Conservation (phyloP, 139 green algal species). For the Chlamydomonas incerta region DNA sequence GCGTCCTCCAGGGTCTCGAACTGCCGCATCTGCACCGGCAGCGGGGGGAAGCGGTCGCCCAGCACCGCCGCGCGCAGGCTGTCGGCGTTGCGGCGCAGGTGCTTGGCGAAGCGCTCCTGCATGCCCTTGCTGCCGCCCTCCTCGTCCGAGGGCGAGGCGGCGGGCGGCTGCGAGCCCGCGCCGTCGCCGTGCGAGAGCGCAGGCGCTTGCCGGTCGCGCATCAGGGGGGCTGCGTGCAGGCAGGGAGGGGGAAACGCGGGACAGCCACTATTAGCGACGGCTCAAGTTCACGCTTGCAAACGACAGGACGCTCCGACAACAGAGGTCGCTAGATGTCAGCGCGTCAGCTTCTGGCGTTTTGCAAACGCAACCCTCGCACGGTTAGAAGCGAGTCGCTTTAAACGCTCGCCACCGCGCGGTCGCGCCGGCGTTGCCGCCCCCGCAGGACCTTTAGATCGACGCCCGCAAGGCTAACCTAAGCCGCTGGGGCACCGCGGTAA, state of each 20-base stretch:
- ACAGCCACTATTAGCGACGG: no score
- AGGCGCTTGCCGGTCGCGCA: neutral
- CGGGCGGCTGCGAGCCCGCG: neutral
- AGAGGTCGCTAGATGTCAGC: no score
- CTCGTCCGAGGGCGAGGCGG: neutral
- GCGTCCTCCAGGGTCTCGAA: neutral
- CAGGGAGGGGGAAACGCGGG: no score
- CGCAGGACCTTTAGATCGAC: no score
- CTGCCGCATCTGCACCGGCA: constrained; percentile 18
- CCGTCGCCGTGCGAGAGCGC: neutral
- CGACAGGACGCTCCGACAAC: no score
- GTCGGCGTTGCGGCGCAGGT: neutral
- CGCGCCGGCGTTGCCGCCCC: no score
- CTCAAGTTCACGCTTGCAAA: no score
- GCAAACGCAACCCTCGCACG: neutral
- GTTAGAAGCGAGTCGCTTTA: neutral
- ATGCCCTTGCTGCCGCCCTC: neutral
- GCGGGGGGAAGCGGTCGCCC: neutral
- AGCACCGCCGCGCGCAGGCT: neutral
- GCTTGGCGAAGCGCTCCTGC: neutral
- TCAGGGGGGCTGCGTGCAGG: no score
- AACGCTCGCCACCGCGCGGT: no score
- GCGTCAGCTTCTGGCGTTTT: neutral
- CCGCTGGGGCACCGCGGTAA: no score
- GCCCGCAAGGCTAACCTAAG: no score